Evolutionary conservation across 345 rosid species (phyloP), one percentile per base, ranked within the genome.

Genomic region (Eucalyptus grandis): DNA sequence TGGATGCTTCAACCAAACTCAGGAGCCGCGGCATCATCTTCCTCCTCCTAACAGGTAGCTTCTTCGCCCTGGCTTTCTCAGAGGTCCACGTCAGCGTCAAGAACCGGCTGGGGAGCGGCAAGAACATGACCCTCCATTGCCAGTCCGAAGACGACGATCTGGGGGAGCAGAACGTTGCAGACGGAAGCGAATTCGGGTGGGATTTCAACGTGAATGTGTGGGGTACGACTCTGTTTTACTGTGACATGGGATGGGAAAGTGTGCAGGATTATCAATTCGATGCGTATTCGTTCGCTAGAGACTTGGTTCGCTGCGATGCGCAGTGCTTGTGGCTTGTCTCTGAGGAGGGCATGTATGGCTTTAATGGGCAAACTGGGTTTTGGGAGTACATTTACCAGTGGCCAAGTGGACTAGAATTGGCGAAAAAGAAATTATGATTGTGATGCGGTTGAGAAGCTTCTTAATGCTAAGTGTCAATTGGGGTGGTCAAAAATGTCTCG

Each of bases 131-230:
- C 56, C 62, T 93, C 14, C 97, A 94, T n/a, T 95, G 95, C 92
- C 94, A 92, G 86, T 95, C 97, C 62, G 92, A 92, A 89, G 96
- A 95, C 72, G 44, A 89, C 13, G 95, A 95, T 90, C 94, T 95
- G 31, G 95, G 97, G 26, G 85, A 87, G 91, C 93, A 93, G 77
- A 89, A 21, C 50, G 92, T 95, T 17, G 87, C 88, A 3, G 93
- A 93, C 7, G 96, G 95, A 83, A 54, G 88, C 13, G 94, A 93
- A 65, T 91, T 91, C 40, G 93, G 94, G 9, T 95, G 96, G 96
- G 94, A 94, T 62, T 95, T 94, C 90, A 27, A 91, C 1, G 91
- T 53, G 77, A 92, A 94, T 15, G 91, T 46, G 8, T 54, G 80
- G 87, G 94, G 95, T 49, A 93, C 92, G 7, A 94, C 95, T 2